Evolutionary conservation across 164 flowering plant genomes (phyloP), one percentile per base, ranked within the genome.

Genomic region (Liriodendron chinense): DNA sequence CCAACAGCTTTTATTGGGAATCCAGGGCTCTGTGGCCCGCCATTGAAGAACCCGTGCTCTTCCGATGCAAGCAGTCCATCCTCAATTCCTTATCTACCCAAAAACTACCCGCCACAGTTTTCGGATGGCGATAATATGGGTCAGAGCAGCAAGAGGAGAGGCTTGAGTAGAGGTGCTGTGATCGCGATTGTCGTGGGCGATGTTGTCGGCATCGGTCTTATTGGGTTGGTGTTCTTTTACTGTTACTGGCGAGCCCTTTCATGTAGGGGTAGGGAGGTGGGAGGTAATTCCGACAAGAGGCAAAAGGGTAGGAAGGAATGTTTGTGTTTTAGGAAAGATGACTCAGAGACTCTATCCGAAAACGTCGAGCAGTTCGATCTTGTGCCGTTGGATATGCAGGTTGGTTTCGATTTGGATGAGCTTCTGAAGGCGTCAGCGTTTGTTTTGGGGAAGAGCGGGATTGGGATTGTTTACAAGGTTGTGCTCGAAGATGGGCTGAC

Each of bases 1-100:
- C 99, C 99, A 14, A 94, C 99, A 0, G 99, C 99, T 5, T 96
- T 92, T 70, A 79, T 96, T 23, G 97, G 95, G 47, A 96, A 96
- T 69, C 86, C 89, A 2, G 85, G 82, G 24, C 93, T 96, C 2
- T 96, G 99, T 80, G 99, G 99, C 67, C 93, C 96, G 48, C 99
- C 99, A 20, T 81, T 94, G 85, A 94, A 84, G 85, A 86, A 82
- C 65, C 87, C 82, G 2, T 96, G 99, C 82, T 77, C 93, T 74
- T 71, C 83, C 5, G 85, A 78, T 59, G 84, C 82, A 1, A 72
- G 70, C 78, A 74, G 90, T 25, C 84, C 93, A 18, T 79, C 91
- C 9, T 86, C 96, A 1, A 24, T 80, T 65, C 99, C 99, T 25
- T 89, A 18, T 76, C 47, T 93, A 7, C 98, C 98, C 0, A 34